Percentiles rank a stretch among this genome's conserved stretches.
These are phyloP conservation scores for Tuber aestivum DNA, from an alignment of 495 filamentous ascomycete genomes.

Conservation along the genomic window DNA sequence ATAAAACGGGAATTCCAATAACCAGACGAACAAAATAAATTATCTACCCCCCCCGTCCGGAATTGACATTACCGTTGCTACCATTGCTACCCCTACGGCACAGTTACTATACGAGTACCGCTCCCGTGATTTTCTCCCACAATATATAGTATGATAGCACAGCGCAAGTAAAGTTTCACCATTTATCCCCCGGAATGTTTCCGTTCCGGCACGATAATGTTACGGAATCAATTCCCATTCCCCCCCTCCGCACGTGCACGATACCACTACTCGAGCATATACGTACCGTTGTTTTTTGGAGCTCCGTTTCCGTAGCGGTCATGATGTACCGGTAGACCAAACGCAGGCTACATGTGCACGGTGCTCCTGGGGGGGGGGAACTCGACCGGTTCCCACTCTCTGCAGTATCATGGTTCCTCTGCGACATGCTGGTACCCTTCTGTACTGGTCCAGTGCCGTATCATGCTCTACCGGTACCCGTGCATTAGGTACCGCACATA, in stretches of 20 bases:
- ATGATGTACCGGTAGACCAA: background rate
- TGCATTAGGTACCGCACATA: background rate
- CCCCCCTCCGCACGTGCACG: background rate
- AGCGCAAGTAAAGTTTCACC: background rate
- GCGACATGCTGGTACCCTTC: too few relatives aligned
- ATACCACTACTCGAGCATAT: too few relatives aligned
- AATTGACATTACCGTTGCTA: background rate
- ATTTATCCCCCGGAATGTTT: background rate
- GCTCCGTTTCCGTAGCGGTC: background rate
- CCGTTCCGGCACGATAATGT: conserved; percentile 1
- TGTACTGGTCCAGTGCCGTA: too few relatives aligned
- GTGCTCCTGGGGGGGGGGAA: background rate
- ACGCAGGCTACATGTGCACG: background rate
- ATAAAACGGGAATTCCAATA: background rate
- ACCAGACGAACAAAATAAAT: background rate
- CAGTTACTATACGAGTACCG: background rate
- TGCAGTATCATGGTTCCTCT: too few relatives aligned
- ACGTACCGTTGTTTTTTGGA: background rate
- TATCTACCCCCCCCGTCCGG: background rate
- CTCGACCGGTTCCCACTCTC: too few relatives aligned
- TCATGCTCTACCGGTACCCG: background rate
- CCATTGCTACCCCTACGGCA: background rate
- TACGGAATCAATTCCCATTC: background rate
- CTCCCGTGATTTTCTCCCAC: background rate
- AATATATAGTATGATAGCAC: background rate